These are phyloP conservation scores for Parastagonospora avenae DNA, from an alignment of 2,329 filamentous ascomycete genomes.

Conservation along the genomic window DNA sequence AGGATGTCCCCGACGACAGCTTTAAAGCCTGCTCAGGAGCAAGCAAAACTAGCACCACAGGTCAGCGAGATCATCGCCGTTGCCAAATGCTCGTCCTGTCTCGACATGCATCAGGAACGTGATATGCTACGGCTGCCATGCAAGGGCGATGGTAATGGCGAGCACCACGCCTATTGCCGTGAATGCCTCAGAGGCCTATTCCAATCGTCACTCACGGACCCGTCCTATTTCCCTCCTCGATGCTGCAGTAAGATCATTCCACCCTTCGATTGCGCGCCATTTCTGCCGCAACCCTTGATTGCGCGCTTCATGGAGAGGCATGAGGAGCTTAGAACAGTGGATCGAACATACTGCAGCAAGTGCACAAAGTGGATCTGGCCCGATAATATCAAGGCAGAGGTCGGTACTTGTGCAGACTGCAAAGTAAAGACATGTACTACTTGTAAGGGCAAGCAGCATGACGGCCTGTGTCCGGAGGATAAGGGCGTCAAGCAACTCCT, in stretches of 20 bases:
- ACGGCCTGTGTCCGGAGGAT: conserved; percentile 16
- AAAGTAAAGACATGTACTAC: conserved; percentile 9
- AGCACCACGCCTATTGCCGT: conserved; percentile 23
- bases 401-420: conserved; percentile 12
- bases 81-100: conserved; percentile 7
- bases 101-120: conserved; percentile 4
- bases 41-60: too few relatives aligned
- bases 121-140: conserved; percentile 14
- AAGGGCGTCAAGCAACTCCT: conserved; percentile 8
- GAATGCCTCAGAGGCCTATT: conserved; percentile 22
- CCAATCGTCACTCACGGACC: conserved; percentile 15
- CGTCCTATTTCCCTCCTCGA: conserved; percentile 24
- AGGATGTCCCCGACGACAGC: background rate
- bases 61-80: background rate
- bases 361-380: conserved; percentile 19
- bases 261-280: conserved; percentile 3
- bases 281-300: conserved; percentile 5
- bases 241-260: conserved; percentile 22
- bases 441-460: conserved; percentile 14
- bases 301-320: conserved; percentile 8
- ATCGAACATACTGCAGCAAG: conserved; percentile 19
- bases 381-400: conserved; percentile 3
- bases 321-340: conserved; percentile 16
- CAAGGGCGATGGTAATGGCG: conserved; percentile 1
- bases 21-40: background rate